Conservation (phyloP, 177 flowering plant genomes). For the Vitis hybrid region DNA sequence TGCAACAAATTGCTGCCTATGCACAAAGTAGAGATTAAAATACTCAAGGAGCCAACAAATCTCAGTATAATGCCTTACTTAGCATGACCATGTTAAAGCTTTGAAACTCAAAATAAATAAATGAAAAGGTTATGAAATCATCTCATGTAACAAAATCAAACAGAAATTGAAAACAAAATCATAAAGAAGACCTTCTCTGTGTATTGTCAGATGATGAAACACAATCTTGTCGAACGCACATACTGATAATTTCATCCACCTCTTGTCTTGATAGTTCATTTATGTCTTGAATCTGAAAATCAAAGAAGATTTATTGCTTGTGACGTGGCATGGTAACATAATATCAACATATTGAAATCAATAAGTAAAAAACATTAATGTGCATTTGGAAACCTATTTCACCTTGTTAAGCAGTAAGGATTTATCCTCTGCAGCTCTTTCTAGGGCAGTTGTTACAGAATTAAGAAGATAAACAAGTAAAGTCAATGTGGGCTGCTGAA, state of each 20-base stretch:
- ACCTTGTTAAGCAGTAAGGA: conserved; percentile 79
- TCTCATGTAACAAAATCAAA: background rate
- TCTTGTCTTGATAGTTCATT: conserved; percentile 96
- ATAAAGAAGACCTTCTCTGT: conserved; percentile 60
- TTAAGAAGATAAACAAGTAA: conserved; percentile 53
- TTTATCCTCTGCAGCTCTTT: conserved; percentile 87
- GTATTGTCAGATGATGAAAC: conserved; percentile 70
- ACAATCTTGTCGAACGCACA: conserved; percentile 47
- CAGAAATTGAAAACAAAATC: background rate
- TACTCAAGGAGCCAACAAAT: too few relatives aligned
- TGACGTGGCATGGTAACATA: background rate
- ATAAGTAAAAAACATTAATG: conserved; percentile 3
- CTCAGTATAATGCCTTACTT: too few relatives aligned
- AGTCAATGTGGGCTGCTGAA: conserved; percentile 62
- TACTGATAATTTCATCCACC: conserved; percentile 78
- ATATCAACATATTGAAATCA: background rate
- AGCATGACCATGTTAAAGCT: too few relatives aligned
- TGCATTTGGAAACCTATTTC: background rate
- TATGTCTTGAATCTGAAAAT: conserved; percentile 76
- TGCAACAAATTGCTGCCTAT: too few relatives aligned
- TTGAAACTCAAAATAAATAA: too few relatives aligned
- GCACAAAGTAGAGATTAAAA: too few relatives aligned
- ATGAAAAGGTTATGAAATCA: background rate
- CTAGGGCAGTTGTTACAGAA: conserved; percentile 61
- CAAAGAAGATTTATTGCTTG: background rate